phyloP scores from a whole-genome alignment of 2,329 filamentous ascomycete species.

The Trichoderma asperellum region DNA sequence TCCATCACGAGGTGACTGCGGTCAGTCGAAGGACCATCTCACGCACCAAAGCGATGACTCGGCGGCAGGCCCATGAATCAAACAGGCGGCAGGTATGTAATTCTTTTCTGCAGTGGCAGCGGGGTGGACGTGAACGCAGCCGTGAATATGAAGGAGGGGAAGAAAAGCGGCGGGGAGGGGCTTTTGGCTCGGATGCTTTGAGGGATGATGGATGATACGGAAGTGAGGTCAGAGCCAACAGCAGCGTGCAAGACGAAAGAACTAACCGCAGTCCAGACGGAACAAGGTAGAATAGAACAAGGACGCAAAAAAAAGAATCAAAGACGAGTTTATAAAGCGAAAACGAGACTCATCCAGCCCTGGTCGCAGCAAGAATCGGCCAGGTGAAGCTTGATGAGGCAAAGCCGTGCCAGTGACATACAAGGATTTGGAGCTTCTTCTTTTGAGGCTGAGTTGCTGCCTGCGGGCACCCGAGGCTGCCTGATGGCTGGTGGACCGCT shows the following conservation, averaged over 20 bases:
- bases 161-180: conserved; percentile 25
- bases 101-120: background rate
- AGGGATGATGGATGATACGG: background rate
- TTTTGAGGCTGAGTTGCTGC: conserved; percentile 26
- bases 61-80: conserved; percentile 32
- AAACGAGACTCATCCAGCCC: background rate
- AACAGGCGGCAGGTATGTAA: conserved; percentile 6
- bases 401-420: background rate
- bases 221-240: conserved; percentile 26
- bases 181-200: conserved; percentile 1
- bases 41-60: conserved; percentile 34
- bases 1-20: conserved; percentile 55
- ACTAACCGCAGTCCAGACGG: conserved; percentile 21
- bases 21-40: conserved; percentile 37
- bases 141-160: conserved; percentile 12
- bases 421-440: background rate
- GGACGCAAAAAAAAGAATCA: background rate
- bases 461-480: conserved; percentile 26
- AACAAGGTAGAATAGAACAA: background rate
- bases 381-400: conserved; percentile 9
- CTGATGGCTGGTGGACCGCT: conserved; percentile 19
- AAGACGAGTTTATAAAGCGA: background rate
- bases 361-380: conserved; percentile 3
- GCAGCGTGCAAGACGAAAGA: conserved; percentile 23
- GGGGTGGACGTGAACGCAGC: conserved; percentile 3